Conservation (phyloP, 768 basidiomycete genomes). For the Panellus pusillus region DNA sequence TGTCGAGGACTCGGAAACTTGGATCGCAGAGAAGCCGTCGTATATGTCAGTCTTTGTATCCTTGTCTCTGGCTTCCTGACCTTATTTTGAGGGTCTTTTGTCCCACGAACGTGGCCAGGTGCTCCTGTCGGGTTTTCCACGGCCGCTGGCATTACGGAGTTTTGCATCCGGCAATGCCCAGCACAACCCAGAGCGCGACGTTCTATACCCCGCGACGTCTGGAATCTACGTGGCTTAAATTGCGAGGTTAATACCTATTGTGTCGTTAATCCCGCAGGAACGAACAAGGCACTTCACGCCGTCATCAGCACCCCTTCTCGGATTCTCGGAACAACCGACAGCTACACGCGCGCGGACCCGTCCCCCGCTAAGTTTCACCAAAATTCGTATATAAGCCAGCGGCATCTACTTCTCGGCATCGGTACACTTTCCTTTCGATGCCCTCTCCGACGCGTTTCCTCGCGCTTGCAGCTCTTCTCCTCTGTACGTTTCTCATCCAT, state of each 20-base stretch:
- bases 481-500: constrained; percentile 4
- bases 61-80: too few relatives aligned
- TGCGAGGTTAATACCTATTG: constrained; percentile 14
- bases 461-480: constrained; percentile 14
- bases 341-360: neutral
- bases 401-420: neutral
- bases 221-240: constrained; percentile 15
- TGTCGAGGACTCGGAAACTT: too few relatives aligned
- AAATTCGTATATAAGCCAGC: constrained; percentile 1
- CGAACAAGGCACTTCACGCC: constrained; percentile 13
- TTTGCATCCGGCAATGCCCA: too few relatives aligned
- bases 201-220: neutral
- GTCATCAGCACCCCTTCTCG: neutral
- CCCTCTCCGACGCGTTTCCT: constrained; percentile 16
- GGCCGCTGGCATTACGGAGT: too few relatives aligned
- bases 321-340: neutral
- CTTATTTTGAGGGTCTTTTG: too few relatives aligned
- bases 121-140: too few relatives aligned
- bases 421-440: constrained; percentile 7
- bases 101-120: too few relatives aligned
- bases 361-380: neutral
- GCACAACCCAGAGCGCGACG: too few relatives aligned
- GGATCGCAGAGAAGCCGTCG: too few relatives aligned
- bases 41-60: too few relatives aligned
- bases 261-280: constrained; percentile 14